phyloP scores from a whole-genome alignment of 2,329 filamentous ascomycete genomes.

The Esteya vermicola region DNA sequence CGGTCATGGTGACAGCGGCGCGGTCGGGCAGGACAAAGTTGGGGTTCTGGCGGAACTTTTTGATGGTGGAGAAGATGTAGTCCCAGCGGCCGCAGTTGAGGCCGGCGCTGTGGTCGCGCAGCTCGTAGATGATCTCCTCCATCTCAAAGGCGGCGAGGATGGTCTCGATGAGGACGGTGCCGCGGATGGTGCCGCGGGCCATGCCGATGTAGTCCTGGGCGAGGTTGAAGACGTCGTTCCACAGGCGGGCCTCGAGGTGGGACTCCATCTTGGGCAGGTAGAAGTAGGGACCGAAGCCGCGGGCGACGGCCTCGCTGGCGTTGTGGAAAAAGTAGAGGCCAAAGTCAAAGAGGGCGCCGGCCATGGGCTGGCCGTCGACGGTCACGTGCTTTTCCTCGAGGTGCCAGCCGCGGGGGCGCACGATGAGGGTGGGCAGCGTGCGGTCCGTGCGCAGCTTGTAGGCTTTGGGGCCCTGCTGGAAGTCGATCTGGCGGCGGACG shows the following conservation, averaged over 20 bases:
- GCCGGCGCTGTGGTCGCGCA: constrained; percentile 88
- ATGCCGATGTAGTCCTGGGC: constrained; percentile 88
- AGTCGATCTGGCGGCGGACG: constrained; percentile 85
- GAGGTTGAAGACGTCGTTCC: constrained; percentile 97
- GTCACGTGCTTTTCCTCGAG: constrained; percentile 97
- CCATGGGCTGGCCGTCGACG: constrained; percentile 88
- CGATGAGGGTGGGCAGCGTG: constrained; percentile 74
- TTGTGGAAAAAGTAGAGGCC: constrained; percentile 99
- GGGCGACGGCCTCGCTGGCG: constrained; percentile 71
- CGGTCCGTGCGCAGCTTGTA: constrained; percentile 95
- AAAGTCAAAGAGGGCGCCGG: constrained; percentile 87
- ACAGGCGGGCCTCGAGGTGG: constrained; percentile 89
- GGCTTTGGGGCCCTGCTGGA: constrained; percentile 88
- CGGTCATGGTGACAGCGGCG: constrained; percentile 86
- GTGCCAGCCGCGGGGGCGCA: constrained; percentile 93
- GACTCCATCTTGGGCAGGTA: constrained; percentile 98
- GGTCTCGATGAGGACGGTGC: constrained; percentile 92
- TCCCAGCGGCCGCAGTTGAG: constrained; percentile 99
- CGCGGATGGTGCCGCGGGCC: constrained; percentile 80
- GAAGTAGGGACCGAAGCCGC: constrained; percentile 86
- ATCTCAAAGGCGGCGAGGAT: constrained; percentile 98
- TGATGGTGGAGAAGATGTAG: constrained; percentile 99
- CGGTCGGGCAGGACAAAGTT: constrained; percentile 91
- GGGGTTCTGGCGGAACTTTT: constrained; percentile 94
- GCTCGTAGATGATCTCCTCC: constrained; percentile 99